A percentile compares a stretch with the other conserved stretches of the same genome.
phyloP scores from a whole-genome alignment of 2,329 filamentous ascomycete genomes.

The Coniochaeta prunicola region DNA sequence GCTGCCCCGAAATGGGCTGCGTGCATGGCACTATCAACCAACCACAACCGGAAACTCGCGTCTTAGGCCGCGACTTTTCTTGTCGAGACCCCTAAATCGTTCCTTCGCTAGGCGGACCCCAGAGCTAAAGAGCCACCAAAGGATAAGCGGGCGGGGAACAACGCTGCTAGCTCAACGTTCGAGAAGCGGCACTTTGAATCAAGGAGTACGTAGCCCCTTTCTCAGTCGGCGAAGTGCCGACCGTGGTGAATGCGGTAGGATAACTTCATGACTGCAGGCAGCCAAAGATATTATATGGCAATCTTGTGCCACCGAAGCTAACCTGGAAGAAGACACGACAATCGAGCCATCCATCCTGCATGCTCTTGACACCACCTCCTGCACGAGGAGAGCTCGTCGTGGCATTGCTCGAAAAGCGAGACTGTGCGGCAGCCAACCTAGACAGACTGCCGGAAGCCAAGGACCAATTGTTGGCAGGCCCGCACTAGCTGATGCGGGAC shows the following conservation, averaged over 20 bases:
- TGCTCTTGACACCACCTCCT: neutral
- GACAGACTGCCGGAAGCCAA: neutral
- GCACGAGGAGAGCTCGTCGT: neutral
- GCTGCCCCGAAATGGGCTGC: constrained; percentile 10
- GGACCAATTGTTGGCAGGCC: neutral
- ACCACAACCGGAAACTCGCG: neutral
- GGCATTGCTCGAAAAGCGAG: neutral
- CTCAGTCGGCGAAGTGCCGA: neutral
- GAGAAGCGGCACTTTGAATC: neutral
- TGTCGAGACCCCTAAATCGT: neutral
- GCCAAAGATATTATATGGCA: neutral
- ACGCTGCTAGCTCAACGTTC: neutral
- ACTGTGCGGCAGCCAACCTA: neutral
- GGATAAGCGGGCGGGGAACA: neutral
- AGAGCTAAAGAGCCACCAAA: neutral
- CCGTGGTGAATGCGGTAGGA: neutral
- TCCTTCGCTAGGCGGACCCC: neutral
- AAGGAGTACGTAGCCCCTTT: neutral
- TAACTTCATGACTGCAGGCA: neutral
- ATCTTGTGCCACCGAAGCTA: neutral
- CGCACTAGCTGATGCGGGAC: neutral
- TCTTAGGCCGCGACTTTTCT: neutral
- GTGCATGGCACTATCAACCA: constrained; percentile 13
- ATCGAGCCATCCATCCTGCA: neutral
- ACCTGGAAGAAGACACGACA: neutral